Evolutionary conservation across 148 eudicot species (phyloP), one percentile per base, ranked within the genome.

Genomic region (Fagopyrum homotropicum): DNA sequence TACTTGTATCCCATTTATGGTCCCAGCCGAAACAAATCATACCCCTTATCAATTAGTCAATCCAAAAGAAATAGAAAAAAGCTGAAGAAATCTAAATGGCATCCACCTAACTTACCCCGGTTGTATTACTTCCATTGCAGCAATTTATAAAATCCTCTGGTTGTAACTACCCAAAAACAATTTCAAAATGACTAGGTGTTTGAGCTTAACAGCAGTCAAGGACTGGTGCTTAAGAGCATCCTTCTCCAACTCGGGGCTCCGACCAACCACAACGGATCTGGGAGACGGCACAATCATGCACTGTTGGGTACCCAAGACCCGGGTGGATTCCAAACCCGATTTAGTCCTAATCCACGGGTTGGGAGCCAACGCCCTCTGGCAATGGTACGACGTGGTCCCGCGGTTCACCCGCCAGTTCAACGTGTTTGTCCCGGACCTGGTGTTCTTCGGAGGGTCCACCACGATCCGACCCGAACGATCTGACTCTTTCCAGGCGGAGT

Each of bases 341-440:
- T 9, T 93, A 48, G 68, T 93, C 43, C 83, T 93, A 11, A 82
- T 93, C 77, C 98, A 93, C 75, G 98, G 98, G 4, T 82, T 91
- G 78, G 98, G 98, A 30, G 86, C 90, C 79, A 88, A 88, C 81
- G 85, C 97, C 17, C 43, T 84, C 76, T 93, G 98, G 98, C 98
- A 93, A 12, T 93, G 89, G 91, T 73, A 73, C 35, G 80, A 81
- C 48, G 45, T 83, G 2, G 78, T 88, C 15, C 69, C 68, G 2
- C 70, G 19, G 7, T 45, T 93, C 76, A 74, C 79, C 4, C 85
- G 85, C 3, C 80, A 79, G 79, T 93, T 83, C 88, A 91, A 93
- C 86, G 81, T 93, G 77, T 93, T 88, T 78, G 90, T 93, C 0
- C 98, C 98, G 3, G 94, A 93, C 83, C 79, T 91, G 16, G 81